Conservation (phyloP, 805 yeast species). For the Starmerella floris region DNA sequence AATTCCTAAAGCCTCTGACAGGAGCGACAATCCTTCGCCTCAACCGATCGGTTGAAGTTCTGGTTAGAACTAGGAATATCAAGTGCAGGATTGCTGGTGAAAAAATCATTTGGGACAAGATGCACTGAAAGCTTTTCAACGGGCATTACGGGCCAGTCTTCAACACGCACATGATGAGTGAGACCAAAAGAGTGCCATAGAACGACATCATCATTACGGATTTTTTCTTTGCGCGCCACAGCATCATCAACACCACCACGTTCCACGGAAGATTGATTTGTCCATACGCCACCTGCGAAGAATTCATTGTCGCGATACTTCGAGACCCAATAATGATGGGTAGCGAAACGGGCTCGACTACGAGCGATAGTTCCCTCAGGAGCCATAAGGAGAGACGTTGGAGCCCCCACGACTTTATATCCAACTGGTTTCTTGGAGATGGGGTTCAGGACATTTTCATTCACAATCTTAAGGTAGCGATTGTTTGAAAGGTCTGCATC, state of each 20-base stretch:
- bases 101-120: constrained; percentile 60
- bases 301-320: constrained; percentile 59
- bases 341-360: constrained; percentile 61
- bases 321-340: constrained; percentile 71
- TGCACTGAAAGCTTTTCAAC: constrained; percentile 58
- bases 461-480: constrained; percentile 62
- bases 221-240: constrained; percentile 38
- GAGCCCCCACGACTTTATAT: constrained; percentile 60
- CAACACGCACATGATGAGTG: constrained; percentile 59
- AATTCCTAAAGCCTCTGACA: constrained; percentile 19
- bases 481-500: constrained; percentile 65
- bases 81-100: constrained; percentile 65
- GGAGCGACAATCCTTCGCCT: constrained; percentile 21
- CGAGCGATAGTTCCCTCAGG: constrained; percentile 48
- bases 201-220: constrained; percentile 54
- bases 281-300: constrained; percentile 75
- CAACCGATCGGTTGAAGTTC: constrained; percentile 49
- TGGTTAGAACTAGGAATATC: constrained; percentile 62
- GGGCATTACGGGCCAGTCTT: constrained; percentile 85
- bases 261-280: constrained; percentile 66
- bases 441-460: constrained; percentile 58
- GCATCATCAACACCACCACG: constrained; percentile 30
- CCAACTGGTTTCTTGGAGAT: constrained; percentile 60
- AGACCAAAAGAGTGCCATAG: constrained; percentile 73
- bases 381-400: constrained; percentile 63